phyloP scores from a whole-genome alignment of 192 early-diverging fungal species.

The Dissophora globulifera region DNA sequence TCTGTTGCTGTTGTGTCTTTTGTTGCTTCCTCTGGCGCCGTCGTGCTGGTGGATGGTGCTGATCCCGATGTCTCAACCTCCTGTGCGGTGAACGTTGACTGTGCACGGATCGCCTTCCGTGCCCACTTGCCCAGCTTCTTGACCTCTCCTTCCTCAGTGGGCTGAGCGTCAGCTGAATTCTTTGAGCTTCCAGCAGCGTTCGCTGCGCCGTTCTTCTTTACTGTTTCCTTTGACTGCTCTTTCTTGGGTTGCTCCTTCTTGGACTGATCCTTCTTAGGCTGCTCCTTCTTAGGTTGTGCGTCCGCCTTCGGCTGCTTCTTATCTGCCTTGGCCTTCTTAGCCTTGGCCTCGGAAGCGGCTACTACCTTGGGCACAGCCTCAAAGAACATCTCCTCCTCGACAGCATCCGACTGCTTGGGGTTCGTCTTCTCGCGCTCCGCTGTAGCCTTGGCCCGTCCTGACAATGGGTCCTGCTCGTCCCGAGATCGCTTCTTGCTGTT shows the following conservation, averaged over 20 bases:
- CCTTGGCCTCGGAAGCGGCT: neutral
- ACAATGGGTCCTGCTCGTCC: constrained; percentile 23
- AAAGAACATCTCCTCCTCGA: constrained; percentile 40
- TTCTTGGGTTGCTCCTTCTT: constrained; percentile 11
- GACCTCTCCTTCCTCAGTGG: constrained; percentile 2
- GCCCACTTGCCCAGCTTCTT: constrained; percentile 53
- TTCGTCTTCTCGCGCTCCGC: constrained; percentile 20
- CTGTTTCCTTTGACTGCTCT: constrained; percentile 5
- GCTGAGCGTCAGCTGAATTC: neutral
- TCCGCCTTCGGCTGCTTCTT: neutral
- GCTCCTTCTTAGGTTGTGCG: constrained; percentile 1
- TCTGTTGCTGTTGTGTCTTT: neutral
- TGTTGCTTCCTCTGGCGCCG: neutral
- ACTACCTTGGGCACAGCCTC: constrained; percentile 35
- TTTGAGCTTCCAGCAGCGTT: too few relatives aligned
- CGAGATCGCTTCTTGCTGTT: constrained; percentile 34
- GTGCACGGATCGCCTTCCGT: constrained; percentile 37
- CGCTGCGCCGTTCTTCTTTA: neutral
- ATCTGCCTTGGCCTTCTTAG: constrained; percentile 6
- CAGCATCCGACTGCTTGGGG: neutral
- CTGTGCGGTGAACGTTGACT: constrained; percentile 12
- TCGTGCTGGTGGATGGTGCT: too few relatives aligned
- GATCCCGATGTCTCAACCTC: too few relatives aligned
- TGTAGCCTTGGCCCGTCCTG: constrained; percentile 39
- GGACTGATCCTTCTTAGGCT: neutral